Percentiles rank a stretch among this genome's conserved stretches.
Evolutionary conservation across 1,139 yeast genomes (phyloP).

Genomic region (Yarrowia galli): DNA sequence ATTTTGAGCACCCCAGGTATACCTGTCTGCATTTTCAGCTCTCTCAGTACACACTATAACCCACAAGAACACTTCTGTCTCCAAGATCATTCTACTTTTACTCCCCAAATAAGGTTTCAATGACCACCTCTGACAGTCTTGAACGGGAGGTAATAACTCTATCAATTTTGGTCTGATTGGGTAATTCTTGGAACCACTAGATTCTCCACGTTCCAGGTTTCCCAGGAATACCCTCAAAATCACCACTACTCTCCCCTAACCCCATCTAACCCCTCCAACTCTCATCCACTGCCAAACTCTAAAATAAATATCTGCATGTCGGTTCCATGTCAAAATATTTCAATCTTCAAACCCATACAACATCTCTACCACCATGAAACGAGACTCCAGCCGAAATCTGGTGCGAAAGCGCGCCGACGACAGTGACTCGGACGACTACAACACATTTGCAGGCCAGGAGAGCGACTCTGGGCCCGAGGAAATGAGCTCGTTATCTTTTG

Average conservation of each 20-base stretch:
- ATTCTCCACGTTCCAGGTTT: no score
- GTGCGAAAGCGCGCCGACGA: slow-evolving; percentile 29
- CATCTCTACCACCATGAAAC: slow-evolving; percentile 15
- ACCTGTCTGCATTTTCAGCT: no score
- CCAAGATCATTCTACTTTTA: no score
- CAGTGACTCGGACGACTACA: slow-evolving; percentile 20
- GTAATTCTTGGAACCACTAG: no score
- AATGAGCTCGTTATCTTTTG: slow-evolving; percentile 61
- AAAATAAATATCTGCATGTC: slow-evolving; percentile 9
- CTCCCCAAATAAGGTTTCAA: no score
- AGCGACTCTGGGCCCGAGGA: slow-evolving; percentile 48
- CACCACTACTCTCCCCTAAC: neutral
- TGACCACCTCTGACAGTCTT: no score
- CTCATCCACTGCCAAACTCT: neutral
- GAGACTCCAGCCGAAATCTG: slow-evolving; percentile 30
- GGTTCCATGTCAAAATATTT: neutral
- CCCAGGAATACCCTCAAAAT: no score
- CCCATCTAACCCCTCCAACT: neutral
- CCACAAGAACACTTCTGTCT: no score
- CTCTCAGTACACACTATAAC: no score
- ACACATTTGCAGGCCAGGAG: neutral
- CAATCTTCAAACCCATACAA: neutral
- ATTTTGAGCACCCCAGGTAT: no score
- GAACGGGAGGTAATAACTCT: no score
- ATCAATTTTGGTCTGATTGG: no score